Percentiles rank a stretch among this genome's conserved stretches.
phyloP scores from a whole-genome alignment of 2,329 filamentous ascomycete species.

The Chaetomiaceae sp. region DNA sequence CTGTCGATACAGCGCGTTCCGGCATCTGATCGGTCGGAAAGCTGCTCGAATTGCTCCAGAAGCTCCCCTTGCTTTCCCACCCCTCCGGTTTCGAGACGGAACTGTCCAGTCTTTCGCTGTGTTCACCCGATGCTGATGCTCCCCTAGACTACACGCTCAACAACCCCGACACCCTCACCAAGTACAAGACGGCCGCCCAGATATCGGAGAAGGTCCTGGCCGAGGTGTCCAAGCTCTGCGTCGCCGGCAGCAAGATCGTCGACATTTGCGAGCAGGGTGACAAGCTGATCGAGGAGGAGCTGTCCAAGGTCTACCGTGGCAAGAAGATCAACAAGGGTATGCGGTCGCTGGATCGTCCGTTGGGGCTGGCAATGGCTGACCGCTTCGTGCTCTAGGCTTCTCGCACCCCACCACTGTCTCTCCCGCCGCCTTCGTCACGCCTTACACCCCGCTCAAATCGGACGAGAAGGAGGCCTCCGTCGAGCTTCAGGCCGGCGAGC shows the following conservation, averaged over 20 bases:
- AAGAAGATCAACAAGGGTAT: slow-evolving; percentile 93
- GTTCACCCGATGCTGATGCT: slow-evolving; percentile 8
- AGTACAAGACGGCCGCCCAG: slow-evolving; percentile 94
- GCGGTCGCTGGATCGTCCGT: slow-evolving; percentile 27
- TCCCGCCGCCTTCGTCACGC: slow-evolving; percentile 88
- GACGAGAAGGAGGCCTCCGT: slow-evolving; percentile 79
- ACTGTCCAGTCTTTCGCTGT: not conserved
- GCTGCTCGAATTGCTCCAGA: not conserved
- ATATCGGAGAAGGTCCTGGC: slow-evolving; percentile 96
- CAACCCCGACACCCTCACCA: slow-evolving; percentile 93
- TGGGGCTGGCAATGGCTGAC: slow-evolving; percentile 8
- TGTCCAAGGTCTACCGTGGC: slow-evolving; percentile 94
- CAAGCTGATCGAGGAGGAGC: slow-evolving; percentile 88
- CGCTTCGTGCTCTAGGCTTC: slow-evolving; percentile 55
- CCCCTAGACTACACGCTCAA: slow-evolving; percentile 78
- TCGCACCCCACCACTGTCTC: slow-evolving; percentile 94
- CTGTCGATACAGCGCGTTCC: not conserved
- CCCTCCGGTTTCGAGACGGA: too few species aligned
- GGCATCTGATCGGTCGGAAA: not conserved
- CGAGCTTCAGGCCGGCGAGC: slow-evolving; percentile 77
- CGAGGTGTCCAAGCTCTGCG: slow-evolving; percentile 68
- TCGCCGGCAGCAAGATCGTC: slow-evolving; percentile 87
- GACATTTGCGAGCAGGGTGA: slow-evolving; percentile 94
- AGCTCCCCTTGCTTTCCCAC: slow-evolving; percentile 1
- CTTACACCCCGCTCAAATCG: slow-evolving; percentile 86